Evolutionary conservation across 2,329 filamentous ascomycete species (phyloP).

Genomic region (Colletotrichum australisinense): DNA sequence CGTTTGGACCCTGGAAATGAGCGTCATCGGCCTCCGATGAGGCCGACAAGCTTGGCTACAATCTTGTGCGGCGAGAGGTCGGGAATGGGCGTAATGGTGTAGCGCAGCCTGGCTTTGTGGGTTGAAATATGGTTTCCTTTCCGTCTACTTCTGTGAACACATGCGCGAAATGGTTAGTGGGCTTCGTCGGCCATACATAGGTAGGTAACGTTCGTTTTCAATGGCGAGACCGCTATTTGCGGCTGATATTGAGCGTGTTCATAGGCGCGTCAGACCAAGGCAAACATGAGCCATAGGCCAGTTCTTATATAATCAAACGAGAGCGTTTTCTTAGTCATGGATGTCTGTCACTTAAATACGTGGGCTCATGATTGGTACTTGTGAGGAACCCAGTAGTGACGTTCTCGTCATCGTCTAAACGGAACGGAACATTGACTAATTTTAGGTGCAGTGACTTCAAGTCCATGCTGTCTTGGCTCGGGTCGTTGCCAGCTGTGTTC

Average conservation of each 20-base stretch:
- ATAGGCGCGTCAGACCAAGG: not conserved
- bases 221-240: not conserved
- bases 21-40: conserved; percentile 85
- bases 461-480: too few relatives aligned
- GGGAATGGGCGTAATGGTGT: conserved; percentile 1
- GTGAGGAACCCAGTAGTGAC: too few relatives aligned
- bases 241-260: not conserved
- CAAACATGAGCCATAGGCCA: not conserved
- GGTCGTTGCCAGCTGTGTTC: too few relatives aligned
- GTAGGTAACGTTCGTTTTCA: not conserved
- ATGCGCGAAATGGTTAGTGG: not conserved
- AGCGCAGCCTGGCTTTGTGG: conserved; percentile 17
- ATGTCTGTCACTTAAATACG: not conserved
- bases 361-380: not conserved
- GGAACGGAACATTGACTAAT: too few relatives aligned
- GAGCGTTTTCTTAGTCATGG: not conserved
- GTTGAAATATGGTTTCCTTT: conserved; percentile 6
- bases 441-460: too few relatives aligned
- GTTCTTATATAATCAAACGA: not conserved
- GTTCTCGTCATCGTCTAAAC: too few relatives aligned
- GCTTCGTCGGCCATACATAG: not conserved
- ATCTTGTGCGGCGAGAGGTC: not conserved
- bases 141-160: not conserved
- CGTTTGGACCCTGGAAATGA: conserved; percentile 99
- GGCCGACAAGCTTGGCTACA: not conserved